These are phyloP conservation scores for Ceratocystis papillata DNA, from an alignment of 2,329 filamentous ascomycete species.

Conservation along the genomic window DNA sequence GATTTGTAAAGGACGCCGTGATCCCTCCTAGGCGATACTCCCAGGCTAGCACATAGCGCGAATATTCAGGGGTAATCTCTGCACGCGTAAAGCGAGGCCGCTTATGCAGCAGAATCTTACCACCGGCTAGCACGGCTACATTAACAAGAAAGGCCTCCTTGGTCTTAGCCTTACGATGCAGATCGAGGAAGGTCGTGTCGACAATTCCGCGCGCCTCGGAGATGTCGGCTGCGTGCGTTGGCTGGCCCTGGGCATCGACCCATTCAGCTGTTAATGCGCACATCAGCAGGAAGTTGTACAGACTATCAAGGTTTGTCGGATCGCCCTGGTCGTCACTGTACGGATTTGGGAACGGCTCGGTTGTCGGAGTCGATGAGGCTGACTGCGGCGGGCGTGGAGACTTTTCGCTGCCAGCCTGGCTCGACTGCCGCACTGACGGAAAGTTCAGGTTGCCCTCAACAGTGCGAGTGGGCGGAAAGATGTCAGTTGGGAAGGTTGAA, in stretches of 20 bases:
- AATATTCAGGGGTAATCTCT: slow-evolving; percentile 15
- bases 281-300: slow-evolving; percentile 46
- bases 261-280: slow-evolving; percentile 42
- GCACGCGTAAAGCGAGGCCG: slow-evolving; percentile 20
- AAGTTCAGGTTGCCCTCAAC: slow-evolving; percentile 16
- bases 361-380: background rate
- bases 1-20: slow-evolving; percentile 19
- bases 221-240: slow-evolving; percentile 36
- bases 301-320: slow-evolving; percentile 45
- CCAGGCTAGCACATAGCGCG: slow-evolving; percentile 22
- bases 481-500: slow-evolving; percentile 20
- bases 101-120: slow-evolving; percentile 39
- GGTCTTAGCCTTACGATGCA: slow-evolving; percentile 41
- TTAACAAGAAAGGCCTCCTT: slow-evolving; percentile 50
- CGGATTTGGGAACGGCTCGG: slow-evolving; percentile 23
- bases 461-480: slow-evolving; percentile 19
- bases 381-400: background rate
- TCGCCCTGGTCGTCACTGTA: slow-evolving; percentile 32
- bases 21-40: slow-evolving; percentile 21
- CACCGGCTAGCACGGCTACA: slow-evolving; percentile 46
- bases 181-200: slow-evolving; percentile 42
- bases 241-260: slow-evolving; percentile 39
- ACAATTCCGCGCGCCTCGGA: slow-evolving; percentile 47
- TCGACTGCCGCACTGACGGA: slow-evolving; percentile 14
- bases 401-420: background rate